phyloP scores from a whole-genome alignment of 2,329 filamentous ascomycete species.

The Trichophyton benhamiae region DNA sequence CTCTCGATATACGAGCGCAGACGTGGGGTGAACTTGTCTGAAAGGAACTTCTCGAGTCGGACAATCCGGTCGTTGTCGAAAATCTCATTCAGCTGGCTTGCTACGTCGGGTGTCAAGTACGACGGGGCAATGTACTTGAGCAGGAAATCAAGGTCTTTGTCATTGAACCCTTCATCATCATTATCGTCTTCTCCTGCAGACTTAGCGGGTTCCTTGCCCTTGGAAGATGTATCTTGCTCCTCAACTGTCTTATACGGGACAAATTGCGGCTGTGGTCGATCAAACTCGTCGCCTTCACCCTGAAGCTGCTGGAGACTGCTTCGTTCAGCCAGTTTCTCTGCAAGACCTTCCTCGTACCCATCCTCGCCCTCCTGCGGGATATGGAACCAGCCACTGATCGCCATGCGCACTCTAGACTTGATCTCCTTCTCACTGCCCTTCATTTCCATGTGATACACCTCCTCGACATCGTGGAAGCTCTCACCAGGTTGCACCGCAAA shows the following conservation, averaged over 20 bases:
- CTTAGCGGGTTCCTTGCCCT: constrained; percentile 25
- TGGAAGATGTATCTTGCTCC: constrained; percentile 14
- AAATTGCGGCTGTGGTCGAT: constrained; percentile 57
- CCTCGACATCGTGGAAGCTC: constrained; percentile 97
- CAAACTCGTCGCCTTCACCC: constrained; percentile 80
- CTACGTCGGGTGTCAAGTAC: constrained; percentile 82
- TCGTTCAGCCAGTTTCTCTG: constrained; percentile 76
- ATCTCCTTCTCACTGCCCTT: constrained; percentile 47
- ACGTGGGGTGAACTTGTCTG: constrained; percentile 59
- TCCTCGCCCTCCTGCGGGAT: constrained; percentile 92
- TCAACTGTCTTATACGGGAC: constrained; percentile 30
- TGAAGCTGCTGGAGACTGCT: constrained; percentile 89
- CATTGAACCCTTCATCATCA: constrained; percentile 48
- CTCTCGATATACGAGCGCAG: constrained; percentile 60
- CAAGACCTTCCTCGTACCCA: constrained; percentile 74
- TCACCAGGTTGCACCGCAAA: constrained; percentile 97
- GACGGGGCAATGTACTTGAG: constrained; percentile 80
- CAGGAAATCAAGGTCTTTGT: constrained; percentile 75
- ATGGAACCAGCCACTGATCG: constrained; percentile 97
- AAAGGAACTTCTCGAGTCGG: constrained; percentile 66
- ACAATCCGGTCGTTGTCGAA: constrained; percentile 78
- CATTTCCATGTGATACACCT: constrained; percentile 66
- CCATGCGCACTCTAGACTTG: constrained; percentile 66
- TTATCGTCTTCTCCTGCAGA: constrained; percentile 28
- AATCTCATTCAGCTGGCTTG: constrained; percentile 65